Conservation (phyloP, 768 basidiomycete species). For the Agaricus blazei region DNA sequence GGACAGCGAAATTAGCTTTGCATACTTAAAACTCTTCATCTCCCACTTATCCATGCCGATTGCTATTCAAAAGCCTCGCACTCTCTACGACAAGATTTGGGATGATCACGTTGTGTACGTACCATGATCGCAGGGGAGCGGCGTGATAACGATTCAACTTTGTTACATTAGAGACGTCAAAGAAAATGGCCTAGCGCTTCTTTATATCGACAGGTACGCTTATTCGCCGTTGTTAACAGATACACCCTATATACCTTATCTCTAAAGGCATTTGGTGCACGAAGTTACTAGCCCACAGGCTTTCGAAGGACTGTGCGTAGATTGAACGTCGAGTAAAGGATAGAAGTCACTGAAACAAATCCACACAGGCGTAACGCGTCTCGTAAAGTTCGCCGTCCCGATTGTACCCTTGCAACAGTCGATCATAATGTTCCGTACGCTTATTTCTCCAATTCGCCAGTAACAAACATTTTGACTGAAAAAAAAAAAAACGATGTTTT, state of each 20-base stretch:
- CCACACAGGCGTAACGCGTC: slow-evolving; percentile 59
- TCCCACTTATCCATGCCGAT: slow-evolving; percentile 30
- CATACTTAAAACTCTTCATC: slow-evolving; percentile 10
- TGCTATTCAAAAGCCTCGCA: slow-evolving; percentile 56
- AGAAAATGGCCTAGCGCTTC: slow-evolving; percentile 71
- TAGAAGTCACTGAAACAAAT: slow-evolving; percentile 10
- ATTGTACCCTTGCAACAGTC: slow-evolving; percentile 86
- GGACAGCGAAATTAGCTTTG: slow-evolving; percentile 2
- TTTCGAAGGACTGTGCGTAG: slow-evolving; percentile 74
- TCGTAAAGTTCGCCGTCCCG: slow-evolving; percentile 74
- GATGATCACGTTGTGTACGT: slow-evolving; percentile 92
- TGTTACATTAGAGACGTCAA: slow-evolving; percentile 49
- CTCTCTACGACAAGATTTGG: slow-evolving; percentile 97
- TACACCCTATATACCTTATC: slow-evolving; percentile 10
- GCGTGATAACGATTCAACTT: slow-evolving; percentile 12
- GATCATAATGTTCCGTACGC: slow-evolving; percentile 87
- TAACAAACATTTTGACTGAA: background rate
- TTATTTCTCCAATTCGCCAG: background rate
- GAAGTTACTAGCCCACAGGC: slow-evolving; percentile 95
- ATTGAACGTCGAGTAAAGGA: background rate
- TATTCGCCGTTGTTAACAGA: background rate
- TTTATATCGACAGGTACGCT: slow-evolving; percentile 76
- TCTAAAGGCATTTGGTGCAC: slow-evolving; percentile 60
- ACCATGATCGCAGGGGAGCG: slow-evolving; percentile 5
- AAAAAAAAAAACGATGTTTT: background rate